Evolutionary conservation across 495 filamentous ascomycete genomes (phyloP).

Genomic region (Evernia prunastri): DNA sequence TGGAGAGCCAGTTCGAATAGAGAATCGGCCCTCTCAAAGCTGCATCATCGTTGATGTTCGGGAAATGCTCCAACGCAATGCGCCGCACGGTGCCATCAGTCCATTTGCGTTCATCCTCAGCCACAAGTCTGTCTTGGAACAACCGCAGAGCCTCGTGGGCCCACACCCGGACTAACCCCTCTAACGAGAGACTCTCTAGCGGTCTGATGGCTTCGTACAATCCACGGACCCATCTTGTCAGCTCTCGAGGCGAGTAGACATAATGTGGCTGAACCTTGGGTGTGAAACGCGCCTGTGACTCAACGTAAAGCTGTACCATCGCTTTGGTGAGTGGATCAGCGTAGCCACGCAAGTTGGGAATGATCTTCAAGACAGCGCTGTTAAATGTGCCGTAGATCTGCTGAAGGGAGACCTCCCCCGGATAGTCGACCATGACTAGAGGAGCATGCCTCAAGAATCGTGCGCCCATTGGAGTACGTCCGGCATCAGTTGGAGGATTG

Average conservation of each 20-base stretch:
- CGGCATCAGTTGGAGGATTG: conserved; percentile 98
- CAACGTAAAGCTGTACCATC: conserved; percentile 94
- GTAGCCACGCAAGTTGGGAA: conserved; percentile 90
- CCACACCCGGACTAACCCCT: conserved; percentile 95
- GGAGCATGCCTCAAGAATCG: conserved; percentile 93
- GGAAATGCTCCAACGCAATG: conserved; percentile 88
- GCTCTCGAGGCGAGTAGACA: conserved; percentile 96
- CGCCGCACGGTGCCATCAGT: conserved; percentile 76
- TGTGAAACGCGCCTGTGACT: conserved; percentile 90
- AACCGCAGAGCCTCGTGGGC: conserved; percentile 92
- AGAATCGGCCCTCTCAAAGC: conserved; percentile 91
- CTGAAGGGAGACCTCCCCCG: conserved; percentile 83
- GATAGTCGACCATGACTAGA: conserved; percentile 98
- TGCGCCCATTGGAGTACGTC: conserved; percentile 86
- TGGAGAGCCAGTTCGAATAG: conserved; percentile 99
- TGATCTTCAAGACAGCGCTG: conserved; percentile 89
- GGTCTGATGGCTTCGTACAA: conserved; percentile 94
- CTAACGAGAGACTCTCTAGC: conserved; percentile 75
- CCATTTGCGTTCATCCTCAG: conserved; percentile 92
- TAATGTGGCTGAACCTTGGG: conserved; percentile 96
- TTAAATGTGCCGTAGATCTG: conserved; percentile 99
- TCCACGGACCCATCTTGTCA: conserved; percentile 94
- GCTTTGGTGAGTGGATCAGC: conserved; percentile 90
- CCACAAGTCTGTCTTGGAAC: conserved; percentile 93
- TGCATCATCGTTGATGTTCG: conserved; percentile 77